These are phyloP conservation scores for Ustilago hordei DNA, from an alignment of 1,284 basidiomycete species.

Conservation along the genomic window DNA sequence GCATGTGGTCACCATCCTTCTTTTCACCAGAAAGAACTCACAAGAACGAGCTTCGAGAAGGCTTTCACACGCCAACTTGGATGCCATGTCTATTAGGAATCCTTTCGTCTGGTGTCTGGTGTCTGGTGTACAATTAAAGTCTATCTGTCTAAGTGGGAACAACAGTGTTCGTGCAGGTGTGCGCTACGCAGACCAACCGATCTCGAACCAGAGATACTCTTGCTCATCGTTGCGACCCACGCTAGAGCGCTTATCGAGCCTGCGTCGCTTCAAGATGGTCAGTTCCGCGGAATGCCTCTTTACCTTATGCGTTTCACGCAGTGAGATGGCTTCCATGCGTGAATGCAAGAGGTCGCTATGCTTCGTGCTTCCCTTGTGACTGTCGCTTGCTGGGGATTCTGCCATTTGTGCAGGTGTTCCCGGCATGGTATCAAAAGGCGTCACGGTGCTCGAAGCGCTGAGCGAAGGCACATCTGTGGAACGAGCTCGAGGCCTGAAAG, in stretches of 20 bases:
- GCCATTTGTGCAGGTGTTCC: constrained; percentile 29
- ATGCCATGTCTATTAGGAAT: neutral
- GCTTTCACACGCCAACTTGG: neutral
- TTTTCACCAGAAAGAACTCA: neutral
- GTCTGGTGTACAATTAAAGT: neutral
- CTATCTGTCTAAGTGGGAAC: constrained; percentile 3
- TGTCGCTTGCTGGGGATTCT: neutral
- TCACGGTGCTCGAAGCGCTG: constrained; percentile 19
- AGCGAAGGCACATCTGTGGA: constrained; percentile 25
- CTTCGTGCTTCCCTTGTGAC: constrained; percentile 8
- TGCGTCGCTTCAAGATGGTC: constrained; percentile 23
- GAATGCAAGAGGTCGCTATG: constrained; percentile 32
- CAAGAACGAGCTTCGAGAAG: neutral
- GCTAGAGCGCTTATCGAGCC: constrained; percentile 35
- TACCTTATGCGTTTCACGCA: neutral
- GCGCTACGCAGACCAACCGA: constrained; percentile 26
- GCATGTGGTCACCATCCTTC: neutral
- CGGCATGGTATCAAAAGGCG: constrained; percentile 36
- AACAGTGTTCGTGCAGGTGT: neutral
- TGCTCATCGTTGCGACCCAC: constrained; percentile 50
- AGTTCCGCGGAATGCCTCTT: constrained; percentile 11
- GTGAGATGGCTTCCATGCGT: constrained; percentile 27
- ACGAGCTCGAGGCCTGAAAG: constrained; percentile 20
- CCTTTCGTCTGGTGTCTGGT: neutral
- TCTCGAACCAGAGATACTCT: constrained; percentile 51